Evolutionary conservation across 164 flowering plant genomes (phyloP), one percentile per base, ranked within the genome.

Genomic region (Sedum album): DNA sequence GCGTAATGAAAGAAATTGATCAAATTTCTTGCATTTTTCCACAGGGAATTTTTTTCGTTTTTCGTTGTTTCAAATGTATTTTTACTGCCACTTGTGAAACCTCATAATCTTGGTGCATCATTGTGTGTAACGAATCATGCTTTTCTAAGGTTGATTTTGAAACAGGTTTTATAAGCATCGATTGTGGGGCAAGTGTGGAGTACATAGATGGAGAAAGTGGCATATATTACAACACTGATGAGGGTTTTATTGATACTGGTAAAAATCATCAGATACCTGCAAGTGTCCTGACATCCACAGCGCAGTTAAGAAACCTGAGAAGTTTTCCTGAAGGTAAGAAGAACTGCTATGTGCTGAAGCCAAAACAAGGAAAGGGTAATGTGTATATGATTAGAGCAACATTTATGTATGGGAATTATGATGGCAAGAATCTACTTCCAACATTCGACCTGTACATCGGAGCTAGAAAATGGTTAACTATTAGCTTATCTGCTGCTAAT

Each of bases 371-470:
- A 26, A 66, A 66, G 26, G 48, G 23, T 5, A 68, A 6, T 5
- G 46, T 36, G 6, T 77, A 75, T 39, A 41, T 78, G 70, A 69
- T 80, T 53, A 62, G 81, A 31, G 79, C 78, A 0, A 6, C 26
- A 0, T 80, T 80, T 53, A 7, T 66, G 71, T 76, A 78, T 46
- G 83, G 78, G 7, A 75, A 78, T 46, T 75, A 78, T 42, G 81
- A 78, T 44, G 72, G 71, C 39, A 60, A n/a, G 17, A 25, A 68
- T 31, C 20, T 25, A n/a, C 11, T 17, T 4, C 81, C 81, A 1
- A 0, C 20, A 26, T 78, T 78, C 35, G 72, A 75, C n/a, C 70
- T 78, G 1, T 30, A 73, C 55, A 36, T 75, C 14, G 78, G 73
- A 17, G 69, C 23, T 15, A 68, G 73, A 53, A 9, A 18, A 4